A percentile compares a stretch with the other conserved stretches of the same genome.
Conservation (phyloP, 2,329 filamentous ascomycete species). For the Fusarium citri region DNA sequence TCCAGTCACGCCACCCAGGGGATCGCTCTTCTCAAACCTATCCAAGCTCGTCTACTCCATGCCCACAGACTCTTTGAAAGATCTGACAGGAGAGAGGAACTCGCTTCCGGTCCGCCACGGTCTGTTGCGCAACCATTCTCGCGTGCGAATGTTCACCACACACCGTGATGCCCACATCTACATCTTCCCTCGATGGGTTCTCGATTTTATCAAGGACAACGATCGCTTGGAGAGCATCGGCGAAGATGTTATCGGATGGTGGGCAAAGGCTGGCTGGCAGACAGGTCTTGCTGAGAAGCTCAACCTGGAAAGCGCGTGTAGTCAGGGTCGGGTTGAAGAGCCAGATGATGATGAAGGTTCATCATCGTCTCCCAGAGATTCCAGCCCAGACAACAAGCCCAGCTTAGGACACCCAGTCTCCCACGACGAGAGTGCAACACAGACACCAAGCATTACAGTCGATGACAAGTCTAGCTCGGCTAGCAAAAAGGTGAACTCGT, state of each 20-base stretch:
- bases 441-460: constrained; percentile 12
- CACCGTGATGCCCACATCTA: constrained; percentile 95
- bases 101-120: constrained; percentile 79
- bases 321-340: constrained; percentile 54
- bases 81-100: constrained; percentile 81
- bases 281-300: constrained; percentile 82
- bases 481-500: constrained; percentile 23
- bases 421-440: not conserved
- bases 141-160: constrained; percentile 82
- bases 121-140: constrained; percentile 78
- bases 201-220: constrained; percentile 84
- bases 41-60: constrained; percentile 87
- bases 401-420: constrained; percentile 4
- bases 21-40: constrained; percentile 74
- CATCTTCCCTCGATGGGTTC: constrained; percentile 90
- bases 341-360: constrained; percentile 49
- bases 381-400: constrained; percentile 35
- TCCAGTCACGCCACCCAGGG: constrained; percentile 58
- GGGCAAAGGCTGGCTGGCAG: constrained; percentile 96
- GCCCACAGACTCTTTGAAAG: constrained; percentile 89
- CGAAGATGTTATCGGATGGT: constrained; percentile 93
- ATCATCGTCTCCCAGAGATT: constrained; percentile 44
- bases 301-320: constrained; percentile 71
- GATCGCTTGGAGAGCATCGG: constrained; percentile 87
- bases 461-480: constrained; percentile 10